Conservation (phyloP, 176 grass and related monocot genomes). For the Thalia dealbata region DNA sequence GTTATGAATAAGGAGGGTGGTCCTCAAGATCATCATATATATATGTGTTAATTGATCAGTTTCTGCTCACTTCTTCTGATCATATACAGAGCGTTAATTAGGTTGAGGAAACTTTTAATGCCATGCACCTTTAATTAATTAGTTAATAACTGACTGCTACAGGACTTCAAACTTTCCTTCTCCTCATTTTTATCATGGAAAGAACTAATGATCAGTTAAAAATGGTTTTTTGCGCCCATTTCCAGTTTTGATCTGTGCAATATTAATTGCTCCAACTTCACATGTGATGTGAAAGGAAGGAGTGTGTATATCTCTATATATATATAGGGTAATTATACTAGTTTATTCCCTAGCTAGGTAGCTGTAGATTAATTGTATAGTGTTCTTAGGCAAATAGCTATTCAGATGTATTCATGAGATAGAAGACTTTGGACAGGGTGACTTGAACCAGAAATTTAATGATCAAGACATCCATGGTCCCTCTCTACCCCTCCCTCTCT, state of each 20-base stretch:
- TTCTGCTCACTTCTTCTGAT: too few relatives aligned
- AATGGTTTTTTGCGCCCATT: not conserved
- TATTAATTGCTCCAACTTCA: not conserved
- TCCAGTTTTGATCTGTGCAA: not conserved
- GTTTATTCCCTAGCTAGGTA: too few relatives aligned
- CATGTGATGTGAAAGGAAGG: not conserved
- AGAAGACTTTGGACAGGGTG: not conserved
- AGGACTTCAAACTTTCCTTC: not conserved
- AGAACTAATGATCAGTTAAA: not conserved
- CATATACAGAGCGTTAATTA: not conserved
- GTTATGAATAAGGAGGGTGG: slow-evolving; percentile 44
- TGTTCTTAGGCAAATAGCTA: not conserved
- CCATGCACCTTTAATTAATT: too few relatives aligned
- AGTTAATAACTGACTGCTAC: not conserved
- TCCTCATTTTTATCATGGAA: not conserved
- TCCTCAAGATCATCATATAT: not conserved
- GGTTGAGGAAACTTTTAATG: too few relatives aligned
- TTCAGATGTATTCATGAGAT: not conserved
- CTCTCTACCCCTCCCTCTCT: too few relatives aligned
- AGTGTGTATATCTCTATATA: too few relatives aligned
- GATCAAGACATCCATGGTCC: not conserved
- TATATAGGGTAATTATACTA: too few relatives aligned
- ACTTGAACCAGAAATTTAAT: not conserved
- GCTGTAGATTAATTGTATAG: not conserved
- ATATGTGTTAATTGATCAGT: too few relatives aligned